A percentile compares a stretch with the other conserved stretches of the same genome.
These are phyloP conservation scores for Aspergillus conjunctus DNA, from an alignment of 495 filamentous ascomycete species.

Conservation along the genomic window DNA sequence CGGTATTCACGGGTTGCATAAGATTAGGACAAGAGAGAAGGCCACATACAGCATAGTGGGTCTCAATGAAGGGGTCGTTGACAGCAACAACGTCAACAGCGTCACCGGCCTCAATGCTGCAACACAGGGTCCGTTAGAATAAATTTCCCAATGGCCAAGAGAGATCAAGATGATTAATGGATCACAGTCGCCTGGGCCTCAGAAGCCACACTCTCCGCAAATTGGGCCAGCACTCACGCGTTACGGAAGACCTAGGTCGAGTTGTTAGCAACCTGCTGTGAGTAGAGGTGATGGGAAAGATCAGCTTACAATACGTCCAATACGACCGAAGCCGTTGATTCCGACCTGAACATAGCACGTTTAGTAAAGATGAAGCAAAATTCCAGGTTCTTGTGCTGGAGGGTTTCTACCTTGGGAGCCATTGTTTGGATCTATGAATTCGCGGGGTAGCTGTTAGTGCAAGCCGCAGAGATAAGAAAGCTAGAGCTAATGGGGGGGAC, in stretches of 20 bases:
- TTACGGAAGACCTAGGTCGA: conserved; percentile 67
- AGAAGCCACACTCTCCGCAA: conserved; percentile 19
- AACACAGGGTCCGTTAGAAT: conserved; percentile 41
- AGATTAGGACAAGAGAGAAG: not conserved
- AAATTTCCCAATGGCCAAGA: conserved; percentile 14
- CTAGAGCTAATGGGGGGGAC: conserved; percentile 6
- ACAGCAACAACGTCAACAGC: conserved; percentile 87
- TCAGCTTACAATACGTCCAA: conserved; percentile 84
- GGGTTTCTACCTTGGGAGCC: conserved; percentile 44
- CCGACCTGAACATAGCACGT: conserved; percentile 64
- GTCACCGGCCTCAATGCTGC: conserved; percentile 77
- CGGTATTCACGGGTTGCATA: not conserved
- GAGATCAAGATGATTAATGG: not conserved
- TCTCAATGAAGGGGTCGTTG: conserved; percentile 99
- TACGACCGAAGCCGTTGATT: conserved; percentile 99
- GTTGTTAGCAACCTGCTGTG: conserved; percentile 25
- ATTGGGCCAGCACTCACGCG: conserved; percentile 58
- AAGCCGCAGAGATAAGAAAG: conserved; percentile 13
- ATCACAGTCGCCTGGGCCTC: not conserved
- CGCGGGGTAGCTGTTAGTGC: conserved; percentile 32
- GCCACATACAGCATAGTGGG: conserved; percentile 88
- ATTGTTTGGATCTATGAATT: conserved; percentile 34
- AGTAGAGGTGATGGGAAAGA: not conserved
- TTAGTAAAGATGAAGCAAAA: conserved; percentile 14
- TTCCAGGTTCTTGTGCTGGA: conserved; percentile 3